Percentiles rank a stretch among this genome's conserved stretches.
Evolutionary conservation across 1,139 yeast species (phyloP).

Genomic region (Pichia sp.): DNA sequence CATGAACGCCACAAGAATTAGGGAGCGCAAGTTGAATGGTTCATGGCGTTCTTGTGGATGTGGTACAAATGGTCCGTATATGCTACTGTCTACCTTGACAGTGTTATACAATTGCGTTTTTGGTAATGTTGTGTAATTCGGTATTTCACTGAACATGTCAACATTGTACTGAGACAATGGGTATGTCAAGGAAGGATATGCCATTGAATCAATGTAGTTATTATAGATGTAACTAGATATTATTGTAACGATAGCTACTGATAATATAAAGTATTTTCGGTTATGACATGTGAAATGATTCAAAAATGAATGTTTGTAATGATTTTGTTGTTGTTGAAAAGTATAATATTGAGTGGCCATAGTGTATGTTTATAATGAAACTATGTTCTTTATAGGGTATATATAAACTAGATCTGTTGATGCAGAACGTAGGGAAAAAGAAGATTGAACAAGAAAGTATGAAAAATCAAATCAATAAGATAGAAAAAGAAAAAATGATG

Average conservation of each 20-base stretch:
- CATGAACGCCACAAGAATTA: constrained; percentile 4
- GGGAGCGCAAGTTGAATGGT: constrained; percentile 11
- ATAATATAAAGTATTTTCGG: not conserved
- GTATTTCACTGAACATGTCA: constrained; percentile 1
- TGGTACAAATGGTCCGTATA: constrained; percentile 14
- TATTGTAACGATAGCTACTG: not conserved
- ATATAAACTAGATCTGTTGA: too few relatives aligned
- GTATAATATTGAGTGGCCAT: too few relatives aligned
- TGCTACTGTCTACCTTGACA: too few relatives aligned
- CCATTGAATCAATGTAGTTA: constrained; percentile 1
- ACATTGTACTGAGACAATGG: constrained; percentile 11
- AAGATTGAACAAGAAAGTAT: too few relatives aligned
- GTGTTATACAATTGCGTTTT: too few relatives aligned
- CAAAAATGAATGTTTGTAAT: too few relatives aligned
- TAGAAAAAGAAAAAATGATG: too few relatives aligned
- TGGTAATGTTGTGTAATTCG: not conserved
- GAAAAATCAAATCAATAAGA: too few relatives aligned
- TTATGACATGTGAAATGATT: not conserved
- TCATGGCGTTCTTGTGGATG: constrained; percentile 7
- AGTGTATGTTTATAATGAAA: too few relatives aligned
- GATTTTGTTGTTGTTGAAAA: too few relatives aligned
- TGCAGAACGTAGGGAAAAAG: too few relatives aligned
- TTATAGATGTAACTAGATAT: not conserved
- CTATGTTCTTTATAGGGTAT: too few relatives aligned
- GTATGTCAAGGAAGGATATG: constrained; percentile 5